phyloP scores from a whole-genome alignment of 2,329 filamentous ascomycete species.

The Trichophyton verrucosum region DNA sequence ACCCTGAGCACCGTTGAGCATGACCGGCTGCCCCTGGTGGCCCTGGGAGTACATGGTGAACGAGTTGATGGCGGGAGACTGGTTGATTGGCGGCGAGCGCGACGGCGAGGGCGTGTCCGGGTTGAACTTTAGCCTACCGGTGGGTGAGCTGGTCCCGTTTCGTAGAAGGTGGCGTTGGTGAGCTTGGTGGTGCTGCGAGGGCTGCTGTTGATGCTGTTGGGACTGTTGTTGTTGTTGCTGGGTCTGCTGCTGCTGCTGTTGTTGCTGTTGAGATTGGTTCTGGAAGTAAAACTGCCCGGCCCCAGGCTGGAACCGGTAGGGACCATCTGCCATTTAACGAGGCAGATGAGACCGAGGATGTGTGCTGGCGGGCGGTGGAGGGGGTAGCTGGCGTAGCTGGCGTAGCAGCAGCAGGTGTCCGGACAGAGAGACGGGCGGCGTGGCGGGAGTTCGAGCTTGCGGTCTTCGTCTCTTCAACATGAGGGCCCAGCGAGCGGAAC shows the following conservation, averaged over 20 bases:
- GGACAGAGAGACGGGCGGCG: slow-evolving; percentile 19
- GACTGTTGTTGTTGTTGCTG: slow-evolving; percentile 31
- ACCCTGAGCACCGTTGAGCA: slow-evolving; percentile 39
- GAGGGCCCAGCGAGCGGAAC: slow-evolving; percentile 27
- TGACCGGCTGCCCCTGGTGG: slow-evolving; percentile 37
- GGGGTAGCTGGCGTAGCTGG: not conserved
- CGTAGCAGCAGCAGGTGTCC: slow-evolving; percentile 8
- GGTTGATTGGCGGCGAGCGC: slow-evolving; percentile 34
- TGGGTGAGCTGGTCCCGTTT: slow-evolving; percentile 36
- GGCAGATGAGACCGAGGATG: slow-evolving; percentile 34
- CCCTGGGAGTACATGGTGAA: slow-evolving; percentile 39
- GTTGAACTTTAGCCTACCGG: slow-evolving; percentile 33
- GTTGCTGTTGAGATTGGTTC: slow-evolving; percentile 28
- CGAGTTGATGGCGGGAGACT: slow-evolving; percentile 31
- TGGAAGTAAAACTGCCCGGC: slow-evolving; percentile 40
- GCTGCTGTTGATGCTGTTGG: not conserved
- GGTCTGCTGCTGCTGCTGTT: slow-evolving; percentile 30
- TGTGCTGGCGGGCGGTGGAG: slow-evolving; percentile 12
- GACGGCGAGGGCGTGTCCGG: slow-evolving; percentile 38
- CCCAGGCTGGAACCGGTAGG: slow-evolving; percentile 43
- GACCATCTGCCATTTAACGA: slow-evolving; percentile 45
- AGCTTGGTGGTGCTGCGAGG: slow-evolving; percentile 27
- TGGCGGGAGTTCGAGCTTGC: slow-evolving; percentile 26
- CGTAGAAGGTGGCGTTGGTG: slow-evolving; percentile 34
- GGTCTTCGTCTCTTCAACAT: slow-evolving; percentile 41